These are phyloP conservation scores for Yarrowia divulgata DNA, from an alignment of 805 yeast genomes.

Conservation along the genomic window DNA sequence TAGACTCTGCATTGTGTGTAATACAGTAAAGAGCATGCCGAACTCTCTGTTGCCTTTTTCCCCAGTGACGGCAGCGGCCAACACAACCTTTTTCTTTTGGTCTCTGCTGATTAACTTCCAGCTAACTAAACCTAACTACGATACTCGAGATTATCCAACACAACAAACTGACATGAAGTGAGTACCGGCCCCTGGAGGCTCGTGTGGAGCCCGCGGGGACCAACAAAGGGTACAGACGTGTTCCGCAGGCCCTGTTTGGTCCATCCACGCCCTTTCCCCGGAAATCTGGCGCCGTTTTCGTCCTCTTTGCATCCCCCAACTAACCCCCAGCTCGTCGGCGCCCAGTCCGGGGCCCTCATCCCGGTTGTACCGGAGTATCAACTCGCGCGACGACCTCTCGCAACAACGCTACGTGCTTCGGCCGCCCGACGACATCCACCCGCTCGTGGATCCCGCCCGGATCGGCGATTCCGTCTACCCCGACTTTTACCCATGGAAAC, in stretches of 20 bases:
- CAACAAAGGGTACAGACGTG: not conserved
- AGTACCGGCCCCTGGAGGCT: not conserved
- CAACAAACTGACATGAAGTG: slow-evolving; percentile 27
- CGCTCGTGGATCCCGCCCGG: slow-evolving; percentile 45
- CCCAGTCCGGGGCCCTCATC: slow-evolving; percentile 39
- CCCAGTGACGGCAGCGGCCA: too few relatives aligned
- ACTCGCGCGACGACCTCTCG: slow-evolving; percentile 45
- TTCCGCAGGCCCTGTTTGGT: not conserved
- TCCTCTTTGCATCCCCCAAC: not conserved
- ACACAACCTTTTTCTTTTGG: not conserved
- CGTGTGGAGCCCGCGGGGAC: not conserved
- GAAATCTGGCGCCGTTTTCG: not conserved
- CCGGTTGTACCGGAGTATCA: slow-evolving; percentile 29
- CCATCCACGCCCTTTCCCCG: not conserved
- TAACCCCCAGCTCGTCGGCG: slow-evolving; percentile 36
- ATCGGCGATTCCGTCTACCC: slow-evolving; percentile 57
- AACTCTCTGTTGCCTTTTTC: too few relatives aligned
- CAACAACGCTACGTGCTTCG: slow-evolving; percentile 49
- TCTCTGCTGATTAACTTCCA: slow-evolving; percentile 32
- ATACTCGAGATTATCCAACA: slow-evolving; percentile 7
- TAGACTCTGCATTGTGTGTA: not conserved
- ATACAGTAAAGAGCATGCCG: too few relatives aligned
- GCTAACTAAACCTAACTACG: slow-evolving; percentile 29
- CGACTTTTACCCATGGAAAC: slow-evolving; percentile 78
- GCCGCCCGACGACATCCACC: slow-evolving; percentile 51